phyloP scores from a whole-genome alignment of 208 protist genomes.

The Willaertia magna region DNA sequence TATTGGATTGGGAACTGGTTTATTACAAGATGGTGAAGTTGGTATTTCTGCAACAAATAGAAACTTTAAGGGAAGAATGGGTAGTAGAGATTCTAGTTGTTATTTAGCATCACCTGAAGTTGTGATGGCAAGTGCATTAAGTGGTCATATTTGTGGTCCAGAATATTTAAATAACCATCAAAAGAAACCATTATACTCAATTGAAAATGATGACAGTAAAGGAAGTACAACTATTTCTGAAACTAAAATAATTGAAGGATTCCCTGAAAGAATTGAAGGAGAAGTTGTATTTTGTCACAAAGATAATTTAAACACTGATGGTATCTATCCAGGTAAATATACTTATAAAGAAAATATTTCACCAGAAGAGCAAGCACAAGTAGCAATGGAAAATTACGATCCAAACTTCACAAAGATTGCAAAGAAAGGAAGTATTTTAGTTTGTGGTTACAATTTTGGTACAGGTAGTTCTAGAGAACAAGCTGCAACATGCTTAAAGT shows the following conservation, averaged over 20 bases:
- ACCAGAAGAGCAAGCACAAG: conserved; percentile 26
- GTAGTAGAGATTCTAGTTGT: conserved; percentile 29
- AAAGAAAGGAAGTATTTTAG: conserved; percentile 7
- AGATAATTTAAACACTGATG: conserved; percentile 50
- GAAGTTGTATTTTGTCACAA: conserved; percentile 31
- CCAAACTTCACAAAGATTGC: conserved; percentile 19
- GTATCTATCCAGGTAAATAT: conserved; percentile 45
- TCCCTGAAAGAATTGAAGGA: conserved; percentile 28
- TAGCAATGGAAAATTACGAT: conserved; percentile 47
- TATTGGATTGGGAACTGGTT: conserved; percentile 28
- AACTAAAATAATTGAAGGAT: conserved; percentile 20
- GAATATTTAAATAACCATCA: background rate
- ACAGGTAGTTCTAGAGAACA: conserved; percentile 48
- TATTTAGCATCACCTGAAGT: conserved; percentile 52
- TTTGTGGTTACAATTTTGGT: conserved; percentile 50
- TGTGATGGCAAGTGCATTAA: conserved; percentile 40
- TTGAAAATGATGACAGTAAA: background rate
- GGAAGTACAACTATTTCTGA: background rate
- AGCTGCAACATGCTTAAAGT: conserved; percentile 40
- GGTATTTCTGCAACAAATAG: conserved; percentile 52
- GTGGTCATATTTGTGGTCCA: conserved; percentile 33
- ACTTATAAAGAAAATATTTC: conserved; percentile 42
- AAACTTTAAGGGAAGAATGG: conserved; percentile 60
- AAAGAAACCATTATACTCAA: background rate
- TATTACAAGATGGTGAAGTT: conserved; percentile 50